phyloP scores from a whole-genome alignment of 495 filamentous ascomycete genomes.

The Neurospora sp. region DNA sequence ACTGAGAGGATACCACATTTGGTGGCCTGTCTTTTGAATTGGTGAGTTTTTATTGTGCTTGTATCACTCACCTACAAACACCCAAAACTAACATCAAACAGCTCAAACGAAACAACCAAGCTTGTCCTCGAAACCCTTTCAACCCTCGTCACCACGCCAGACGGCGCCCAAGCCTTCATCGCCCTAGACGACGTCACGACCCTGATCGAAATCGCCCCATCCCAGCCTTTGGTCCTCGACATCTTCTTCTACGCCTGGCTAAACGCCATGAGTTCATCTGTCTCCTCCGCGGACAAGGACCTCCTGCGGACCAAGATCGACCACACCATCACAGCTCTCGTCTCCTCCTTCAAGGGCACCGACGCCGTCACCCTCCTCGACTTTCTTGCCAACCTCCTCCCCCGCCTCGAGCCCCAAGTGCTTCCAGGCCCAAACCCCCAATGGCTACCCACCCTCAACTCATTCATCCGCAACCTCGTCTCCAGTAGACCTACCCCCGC shows the following conservation, averaged over 20 bases:
- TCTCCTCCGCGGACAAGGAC: constrained; percentile 10
- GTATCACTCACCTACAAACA: neutral
- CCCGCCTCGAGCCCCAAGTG: constrained; percentile 26
- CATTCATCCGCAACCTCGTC: constrained; percentile 33
- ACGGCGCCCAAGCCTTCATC: constrained; percentile 38
- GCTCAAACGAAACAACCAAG: constrained; percentile 38
- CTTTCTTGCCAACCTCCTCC: constrained; percentile 35
- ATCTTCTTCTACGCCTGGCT: constrained; percentile 43
- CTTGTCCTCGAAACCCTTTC: constrained; percentile 45
- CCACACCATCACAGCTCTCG: constrained; percentile 29
- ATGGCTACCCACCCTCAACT: constrained; percentile 33
- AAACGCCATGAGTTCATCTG: constrained; percentile 16
- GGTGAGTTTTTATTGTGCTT: constrained; percentile 27
- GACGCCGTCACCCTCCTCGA: constrained; percentile 39
- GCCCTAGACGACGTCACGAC: constrained; percentile 35
- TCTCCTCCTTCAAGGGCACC: constrained; percentile 38
- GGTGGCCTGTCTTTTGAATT: constrained; percentile 36
- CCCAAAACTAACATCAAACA: constrained; percentile 20
- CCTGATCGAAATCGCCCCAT: constrained; percentile 41
- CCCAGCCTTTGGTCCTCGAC: constrained; percentile 39
- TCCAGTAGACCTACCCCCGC: constrained; percentile 34
- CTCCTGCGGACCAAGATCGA: constrained; percentile 31
- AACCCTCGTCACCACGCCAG: constrained; percentile 33
- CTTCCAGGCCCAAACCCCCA: constrained; percentile 20
- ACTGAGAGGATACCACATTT: constrained; percentile 39